Evolutionary conservation across 2,329 filamentous ascomycete genomes (phyloP).

Genomic region (Colletotrichum sp.): DNA sequence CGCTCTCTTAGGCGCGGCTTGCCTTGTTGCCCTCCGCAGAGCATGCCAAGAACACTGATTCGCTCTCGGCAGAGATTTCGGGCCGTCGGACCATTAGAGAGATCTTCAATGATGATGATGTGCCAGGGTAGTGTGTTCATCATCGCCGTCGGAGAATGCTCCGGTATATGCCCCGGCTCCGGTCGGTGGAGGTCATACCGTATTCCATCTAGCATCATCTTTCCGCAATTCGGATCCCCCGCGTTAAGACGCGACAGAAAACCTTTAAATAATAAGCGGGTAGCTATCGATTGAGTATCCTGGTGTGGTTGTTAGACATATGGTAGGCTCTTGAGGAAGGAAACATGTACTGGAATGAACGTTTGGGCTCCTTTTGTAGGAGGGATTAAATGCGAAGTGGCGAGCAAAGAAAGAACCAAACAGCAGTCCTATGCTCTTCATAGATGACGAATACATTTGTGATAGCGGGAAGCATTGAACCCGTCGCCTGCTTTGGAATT

Average conservation of each 20-base stretch:
- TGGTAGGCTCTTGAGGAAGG: background rate
- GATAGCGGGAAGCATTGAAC: background rate
- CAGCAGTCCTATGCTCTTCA: background rate
- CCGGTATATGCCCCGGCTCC: conserved; percentile 3
- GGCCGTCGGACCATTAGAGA: background rate
- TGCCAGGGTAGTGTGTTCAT: background rate
- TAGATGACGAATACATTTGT: background rate
- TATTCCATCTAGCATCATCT: background rate
- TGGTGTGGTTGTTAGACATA: too few relatives aligned
- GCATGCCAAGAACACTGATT: background rate
- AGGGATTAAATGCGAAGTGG: background rate
- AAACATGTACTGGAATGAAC: background rate
- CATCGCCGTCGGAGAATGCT: background rate
- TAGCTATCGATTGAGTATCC: background rate
- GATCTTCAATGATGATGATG: background rate
- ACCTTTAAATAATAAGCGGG: background rate
- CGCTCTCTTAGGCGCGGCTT: background rate
- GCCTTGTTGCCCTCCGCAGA: background rate
- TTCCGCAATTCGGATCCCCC: background rate
- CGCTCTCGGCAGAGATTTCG: background rate
- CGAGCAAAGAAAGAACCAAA: background rate
- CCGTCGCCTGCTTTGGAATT: background rate
- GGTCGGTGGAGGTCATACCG: background rate
- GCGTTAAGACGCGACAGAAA: background rate
- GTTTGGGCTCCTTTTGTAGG: background rate